Percentiles rank a stretch among this genome's conserved stretches.
phyloP scores from a whole-genome alignment of 108 stramenopile genomes.

The Mayamaea pseudoterrestris region DNA sequence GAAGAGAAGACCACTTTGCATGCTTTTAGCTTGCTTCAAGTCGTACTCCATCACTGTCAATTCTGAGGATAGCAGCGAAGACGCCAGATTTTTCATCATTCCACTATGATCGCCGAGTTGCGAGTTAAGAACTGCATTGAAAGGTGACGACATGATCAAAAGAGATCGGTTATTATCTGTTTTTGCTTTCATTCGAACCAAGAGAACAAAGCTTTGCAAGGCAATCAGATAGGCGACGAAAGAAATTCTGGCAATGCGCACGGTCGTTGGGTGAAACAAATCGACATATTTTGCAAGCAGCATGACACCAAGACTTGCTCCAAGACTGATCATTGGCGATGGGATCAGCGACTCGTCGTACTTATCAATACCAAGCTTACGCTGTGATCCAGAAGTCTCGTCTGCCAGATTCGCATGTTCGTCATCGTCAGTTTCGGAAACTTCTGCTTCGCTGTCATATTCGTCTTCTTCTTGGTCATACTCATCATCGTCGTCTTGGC shows the following conservation, averaged over 20 bases:
- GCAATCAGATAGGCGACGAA: slow-evolving; percentile 40
- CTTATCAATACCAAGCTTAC: slow-evolving; percentile 1
- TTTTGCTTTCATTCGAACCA: slow-evolving; percentile 49
- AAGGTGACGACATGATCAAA: slow-evolving; percentile 37
- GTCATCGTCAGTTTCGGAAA: slow-evolving; percentile 6
- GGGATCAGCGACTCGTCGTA: slow-evolving; percentile 12
- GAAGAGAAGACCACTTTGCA: slow-evolving; percentile 52
- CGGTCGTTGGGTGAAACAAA: slow-evolving; percentile 30
- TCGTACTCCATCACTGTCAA: slow-evolving; percentile 72
- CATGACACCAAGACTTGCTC: slow-evolving; percentile 43
- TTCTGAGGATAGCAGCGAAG: slow-evolving; percentile 46
- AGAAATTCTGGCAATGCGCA: slow-evolving; percentile 34
- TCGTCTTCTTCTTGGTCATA: slow-evolving; percentile 7
- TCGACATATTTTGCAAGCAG: slow-evolving; percentile 38
- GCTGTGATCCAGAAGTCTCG: not conserved
- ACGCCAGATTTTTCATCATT: slow-evolving; percentile 60
- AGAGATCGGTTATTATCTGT: slow-evolving; percentile 45
- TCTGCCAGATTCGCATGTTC: slow-evolving; percentile 1
- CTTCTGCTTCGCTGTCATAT: slow-evolving; percentile 6
- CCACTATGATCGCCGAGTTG: slow-evolving; percentile 14
- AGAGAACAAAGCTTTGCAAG: slow-evolving; percentile 55
- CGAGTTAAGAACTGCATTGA: slow-evolving; percentile 16
- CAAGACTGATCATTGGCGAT: slow-evolving; percentile 11
- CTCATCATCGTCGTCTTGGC: slow-evolving; percentile 6
- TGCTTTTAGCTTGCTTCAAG: slow-evolving; percentile 42